Conservation (phyloP, 2,329 filamentous ascomycete species). For the Coleophoma cylindrospora region DNA sequence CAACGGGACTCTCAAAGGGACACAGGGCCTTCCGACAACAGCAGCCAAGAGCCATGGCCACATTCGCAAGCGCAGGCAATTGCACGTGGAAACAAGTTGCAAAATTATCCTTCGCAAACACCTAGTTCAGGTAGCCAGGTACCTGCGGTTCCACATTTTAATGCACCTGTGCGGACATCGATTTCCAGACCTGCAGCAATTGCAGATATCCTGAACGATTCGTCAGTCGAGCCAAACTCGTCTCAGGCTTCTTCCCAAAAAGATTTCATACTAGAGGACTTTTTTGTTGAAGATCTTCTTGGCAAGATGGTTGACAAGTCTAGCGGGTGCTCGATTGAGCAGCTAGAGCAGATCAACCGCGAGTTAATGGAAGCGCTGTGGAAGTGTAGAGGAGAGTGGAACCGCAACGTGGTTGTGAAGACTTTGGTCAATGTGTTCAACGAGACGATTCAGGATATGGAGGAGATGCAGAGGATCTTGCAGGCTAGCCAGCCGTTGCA, state of each 20-base stretch:
- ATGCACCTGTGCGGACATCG: conserved; percentile 22
- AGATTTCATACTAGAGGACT: conserved; percentile 35
- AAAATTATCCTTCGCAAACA: conserved; percentile 19
- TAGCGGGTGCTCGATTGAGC: conserved; percentile 61
- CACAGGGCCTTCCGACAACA: conserved; percentile 32
- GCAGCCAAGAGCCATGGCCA: conserved; percentile 49
- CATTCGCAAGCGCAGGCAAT: conserved; percentile 54
- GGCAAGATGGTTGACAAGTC: conserved; percentile 17
- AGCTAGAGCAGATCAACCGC: conserved; percentile 89
- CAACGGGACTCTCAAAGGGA: conserved; percentile 19
- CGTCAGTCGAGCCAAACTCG: conserved; percentile 20
- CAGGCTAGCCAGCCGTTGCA: conserved; percentile 17
- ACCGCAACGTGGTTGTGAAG: conserved; percentile 68
- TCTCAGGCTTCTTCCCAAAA: conserved; percentile 23
- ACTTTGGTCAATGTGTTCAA: conserved; percentile 69
- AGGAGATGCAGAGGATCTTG: conserved; percentile 25
- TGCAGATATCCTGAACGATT: conserved; percentile 25
- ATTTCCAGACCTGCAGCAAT: conserved; percentile 18
- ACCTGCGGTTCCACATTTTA: conserved; percentile 33
- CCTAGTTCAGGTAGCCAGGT: conserved; percentile 27
- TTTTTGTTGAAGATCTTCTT: conserved; percentile 18
- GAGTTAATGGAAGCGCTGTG: conserved; percentile 89
- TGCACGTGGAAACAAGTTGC: conserved; percentile 30
- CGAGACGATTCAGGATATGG: conserved; percentile 65
- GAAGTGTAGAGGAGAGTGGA: conserved; percentile 74